Conservation (phyloP, 2,329 filamentous ascomycete genomes). For the Venturia aucupariae region DNA sequence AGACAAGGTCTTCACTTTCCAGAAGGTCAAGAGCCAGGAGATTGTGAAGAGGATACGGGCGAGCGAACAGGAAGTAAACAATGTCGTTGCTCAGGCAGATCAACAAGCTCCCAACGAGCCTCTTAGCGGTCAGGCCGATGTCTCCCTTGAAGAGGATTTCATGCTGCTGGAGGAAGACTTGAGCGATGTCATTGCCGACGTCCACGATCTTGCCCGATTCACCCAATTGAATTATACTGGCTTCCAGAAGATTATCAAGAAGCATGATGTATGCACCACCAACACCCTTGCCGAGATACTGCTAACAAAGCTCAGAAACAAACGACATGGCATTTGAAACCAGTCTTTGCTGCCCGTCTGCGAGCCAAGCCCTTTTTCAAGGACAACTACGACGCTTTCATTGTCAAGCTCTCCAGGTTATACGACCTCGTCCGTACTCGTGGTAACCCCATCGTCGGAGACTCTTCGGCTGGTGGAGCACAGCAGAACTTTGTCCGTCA, state of each 20-base stretch:
- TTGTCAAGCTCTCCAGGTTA: slow-evolving; percentile 87
- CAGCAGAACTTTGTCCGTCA: slow-evolving; percentile 96
- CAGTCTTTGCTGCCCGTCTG: slow-evolving; percentile 88
- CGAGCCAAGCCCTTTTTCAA: slow-evolving; percentile 98
- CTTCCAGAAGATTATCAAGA: slow-evolving; percentile 99
- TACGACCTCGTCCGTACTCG: slow-evolving; percentile 92
- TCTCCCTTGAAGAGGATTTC: slow-evolving; percentile 82
- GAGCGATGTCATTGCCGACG: slow-evolving; percentile 96
- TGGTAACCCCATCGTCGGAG: slow-evolving; percentile 85
- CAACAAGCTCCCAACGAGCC: slow-evolving; percentile 35
- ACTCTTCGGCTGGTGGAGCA: slow-evolving; percentile 78
- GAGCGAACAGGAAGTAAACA: slow-evolving; percentile 80
- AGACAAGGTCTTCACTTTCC: slow-evolving; percentile 95
- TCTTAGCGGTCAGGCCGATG: slow-evolving; percentile 27
- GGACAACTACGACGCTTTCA: slow-evolving; percentile 94
- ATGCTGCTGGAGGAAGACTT: slow-evolving; percentile 87
- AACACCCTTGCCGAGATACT: neutral
- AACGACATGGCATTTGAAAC: slow-evolving; percentile 85
- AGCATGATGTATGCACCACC: slow-evolving; percentile 71
- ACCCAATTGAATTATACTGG: slow-evolving; percentile 98
- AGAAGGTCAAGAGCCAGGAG: slow-evolving; percentile 94
- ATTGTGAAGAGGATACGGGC: slow-evolving; percentile 83
- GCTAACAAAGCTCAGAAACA: slow-evolving; percentile 56
- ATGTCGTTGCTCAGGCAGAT: slow-evolving; percentile 70
- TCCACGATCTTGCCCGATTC: slow-evolving; percentile 96